Base-by-base conservation (phyloP, 371 early-diverging fungal genomes). In the Mucor racemosus region DNA sequence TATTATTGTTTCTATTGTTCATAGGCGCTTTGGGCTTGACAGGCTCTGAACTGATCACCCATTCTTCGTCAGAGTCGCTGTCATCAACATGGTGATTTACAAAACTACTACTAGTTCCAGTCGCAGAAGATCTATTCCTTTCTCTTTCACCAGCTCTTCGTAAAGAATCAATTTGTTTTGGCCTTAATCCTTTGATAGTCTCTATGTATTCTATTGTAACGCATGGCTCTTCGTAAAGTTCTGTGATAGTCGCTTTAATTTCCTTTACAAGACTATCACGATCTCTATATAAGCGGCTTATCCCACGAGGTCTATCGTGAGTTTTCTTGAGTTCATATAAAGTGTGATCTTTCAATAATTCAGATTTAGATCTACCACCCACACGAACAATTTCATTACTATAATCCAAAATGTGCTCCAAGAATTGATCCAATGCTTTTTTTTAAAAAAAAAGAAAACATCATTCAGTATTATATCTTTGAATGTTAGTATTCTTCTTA, bases 361-460 rank as follows among this genome's bases (percentile, higher is more conserved):
- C 80, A 9, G 81, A 85, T 68, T 85, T 84, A 10, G 86, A 86
- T 48, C 90, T 69, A 17, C 85, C 80, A 5, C 92, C 91, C 7
- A 92, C 69, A 44, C 92, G 85, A 8, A 90, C 81, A 55, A 91
- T 80, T 1, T 78, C 58, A 9, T 80, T 65, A 40, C 79, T 79
- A 71, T 76, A 78, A 4, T 69, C 62, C 40, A 81, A 67, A 26
- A 89, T 80, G 40, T 84, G 84, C 40, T 87, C 87, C 67, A 89
- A 64, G 57, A 92, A 92, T 65, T 91, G 91, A 64, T 92, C 92
- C 72, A 92, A 64, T 0, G 92, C 92, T 72, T 21, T 34, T 3
- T 26, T 26, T 26, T 26, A 1, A 26, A 26, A 26, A 26, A 33
- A 62, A 6, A 26, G 19, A 15, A 40, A 26, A 38, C 4, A 0